These are phyloP conservation scores for Capillidium rhysosporum DNA, from an alignment of 371 early-diverging fungal genomes.

Conservation along the genomic window DNA sequence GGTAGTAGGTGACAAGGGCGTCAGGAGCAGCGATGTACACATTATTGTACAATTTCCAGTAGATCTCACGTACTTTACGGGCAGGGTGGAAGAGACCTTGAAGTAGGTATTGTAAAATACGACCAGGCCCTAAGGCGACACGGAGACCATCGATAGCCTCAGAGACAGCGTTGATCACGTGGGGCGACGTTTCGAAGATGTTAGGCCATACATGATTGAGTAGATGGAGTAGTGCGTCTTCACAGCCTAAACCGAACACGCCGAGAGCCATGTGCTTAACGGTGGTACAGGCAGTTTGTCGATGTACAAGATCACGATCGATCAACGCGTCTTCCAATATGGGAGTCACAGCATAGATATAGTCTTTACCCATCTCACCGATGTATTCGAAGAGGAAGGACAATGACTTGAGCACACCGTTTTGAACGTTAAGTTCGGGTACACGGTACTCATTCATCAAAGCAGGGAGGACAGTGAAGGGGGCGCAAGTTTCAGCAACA, in stretches of 20 bases:
- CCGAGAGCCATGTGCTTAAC: conserved; percentile 82
- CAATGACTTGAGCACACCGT: conserved; percentile 89
- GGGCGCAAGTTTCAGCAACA: conserved; percentile 86
- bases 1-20: conserved; percentile 75
- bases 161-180: conserved; percentile 91
- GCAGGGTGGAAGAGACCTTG: conserved; percentile 98
- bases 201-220: conserved; percentile 96
- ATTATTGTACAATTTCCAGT: conserved; percentile 95
- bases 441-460: conserved; percentile 97
- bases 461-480: conserved; percentile 93
- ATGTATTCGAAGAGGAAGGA: conserved; percentile 95
- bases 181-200: conserved; percentile 91
- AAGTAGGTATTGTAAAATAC: conserved; percentile 68
- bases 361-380: conserved; percentile 90
- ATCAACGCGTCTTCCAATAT: conserved; percentile 92
- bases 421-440: conserved; percentile 94
- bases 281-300: conserved; percentile 88
- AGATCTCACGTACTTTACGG: conserved; percentile 81
- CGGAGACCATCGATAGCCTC: conserved; percentile 91
- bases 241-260: conserved; percentile 77
- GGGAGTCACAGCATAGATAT: conserved; percentile 87
- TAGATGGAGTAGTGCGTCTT: conserved; percentile 82
- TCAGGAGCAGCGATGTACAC: conserved; percentile 87
- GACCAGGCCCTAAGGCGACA: conserved; percentile 70
- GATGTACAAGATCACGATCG: conserved; percentile 92